Percentiles rank a stretch among this genome's conserved stretches.
phyloP scores from a whole-genome alignment of 257 asterid genomes.

The Lavandula angustifolia region DNA sequence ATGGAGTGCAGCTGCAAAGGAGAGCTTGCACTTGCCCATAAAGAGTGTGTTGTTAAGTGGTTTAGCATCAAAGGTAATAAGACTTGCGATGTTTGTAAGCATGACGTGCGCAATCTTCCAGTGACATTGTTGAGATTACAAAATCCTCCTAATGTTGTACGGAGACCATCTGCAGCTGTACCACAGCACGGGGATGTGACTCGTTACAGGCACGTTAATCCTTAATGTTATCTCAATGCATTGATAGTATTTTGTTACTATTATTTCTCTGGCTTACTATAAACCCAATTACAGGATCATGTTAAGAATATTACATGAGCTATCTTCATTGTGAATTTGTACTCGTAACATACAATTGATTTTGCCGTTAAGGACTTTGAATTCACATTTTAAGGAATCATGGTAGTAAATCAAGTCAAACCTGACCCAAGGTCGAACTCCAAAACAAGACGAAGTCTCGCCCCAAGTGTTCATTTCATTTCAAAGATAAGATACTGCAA shows the following conservation, averaged over 20 bases:
- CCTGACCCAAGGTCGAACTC: too few relatives aligned
- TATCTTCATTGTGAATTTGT: not conserved
- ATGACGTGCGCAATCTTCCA: conserved; percentile 88
- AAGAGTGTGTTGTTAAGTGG: conserved; percentile 94
- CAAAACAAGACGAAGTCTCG: too few relatives aligned
- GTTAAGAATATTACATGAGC: conserved; percentile 13
- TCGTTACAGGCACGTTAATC: conserved; percentile 73
- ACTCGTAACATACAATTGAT: not conserved
- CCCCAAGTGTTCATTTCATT: too few relatives aligned
- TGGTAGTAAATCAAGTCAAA: too few relatives aligned
- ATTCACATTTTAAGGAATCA: not conserved
- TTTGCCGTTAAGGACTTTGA: not conserved
- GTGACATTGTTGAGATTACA: conserved; percentile 80
- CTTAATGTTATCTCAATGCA: conserved; percentile 2
- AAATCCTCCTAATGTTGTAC: conserved; percentile 55
- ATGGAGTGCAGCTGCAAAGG: conserved; percentile 99
- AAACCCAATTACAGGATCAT: conserved; percentile 5
- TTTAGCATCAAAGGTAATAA: conserved; percentile 92
- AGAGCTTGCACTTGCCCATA: conserved; percentile 96
- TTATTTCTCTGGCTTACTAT: conserved; percentile 12
- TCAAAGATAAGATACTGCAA: too few relatives aligned
- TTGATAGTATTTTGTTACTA: conserved; percentile 6
- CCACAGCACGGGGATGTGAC: conserved; percentile 57
- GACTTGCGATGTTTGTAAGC: conserved; percentile 89
- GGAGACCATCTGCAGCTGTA: conserved; percentile 48